Evolutionary conservation across 371 early-diverging fungal genomes (phyloP), one percentile per base, ranked within the genome.

Genomic region (Ordospora colligata): DNA sequence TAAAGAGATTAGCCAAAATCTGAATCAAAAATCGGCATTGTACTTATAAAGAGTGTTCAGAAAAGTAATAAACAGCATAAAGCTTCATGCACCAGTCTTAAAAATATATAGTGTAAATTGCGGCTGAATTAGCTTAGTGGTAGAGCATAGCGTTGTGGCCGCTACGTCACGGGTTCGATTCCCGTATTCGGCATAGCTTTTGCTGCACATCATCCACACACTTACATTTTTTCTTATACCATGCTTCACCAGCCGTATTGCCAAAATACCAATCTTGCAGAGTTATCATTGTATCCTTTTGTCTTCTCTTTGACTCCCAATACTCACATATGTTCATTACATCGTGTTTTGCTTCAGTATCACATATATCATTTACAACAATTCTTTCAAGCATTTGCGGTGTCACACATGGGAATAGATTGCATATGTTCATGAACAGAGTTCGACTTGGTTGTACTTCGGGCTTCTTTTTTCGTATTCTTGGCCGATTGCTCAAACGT

Each of bases 141-240:
- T 75, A 69, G 75, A 75, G 75, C 69, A 69, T 70, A 23, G 64
- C 75, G 75, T 75, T 75, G 75, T 75, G 75, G 75, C 75, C 75
- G 75, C 64, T 23, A 70, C 71, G 75, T 70, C 47, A 45, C 62
- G 75, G 50, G 75, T 75, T 75, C 75, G 75, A 75, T 75, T 75
- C 75, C 50, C 75, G 75, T 45, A 70, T 25, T 51, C 51, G 53
- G 75, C 75, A 75, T 53, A 32, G 2, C 58, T 58, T 58, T 58
- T 58, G 58, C 6, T 25, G 11, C 9, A 0, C 7, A 32, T 32
- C 32, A 32, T 32, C 32, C 5, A 1, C 58, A 58, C 32, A 25
- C 8, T 53, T 53, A 53, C 25, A 23, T 37, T 32, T 37, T 32
- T 32, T 1, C 32, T 2, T 32, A 5, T 32, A 5, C 32, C 32